Percentiles rank a stretch among this genome's conserved stretches.
phyloP scores from a whole-genome alignment of 2,329 filamentous ascomycete genomes.

The Podosphaera xanthii region DNA sequence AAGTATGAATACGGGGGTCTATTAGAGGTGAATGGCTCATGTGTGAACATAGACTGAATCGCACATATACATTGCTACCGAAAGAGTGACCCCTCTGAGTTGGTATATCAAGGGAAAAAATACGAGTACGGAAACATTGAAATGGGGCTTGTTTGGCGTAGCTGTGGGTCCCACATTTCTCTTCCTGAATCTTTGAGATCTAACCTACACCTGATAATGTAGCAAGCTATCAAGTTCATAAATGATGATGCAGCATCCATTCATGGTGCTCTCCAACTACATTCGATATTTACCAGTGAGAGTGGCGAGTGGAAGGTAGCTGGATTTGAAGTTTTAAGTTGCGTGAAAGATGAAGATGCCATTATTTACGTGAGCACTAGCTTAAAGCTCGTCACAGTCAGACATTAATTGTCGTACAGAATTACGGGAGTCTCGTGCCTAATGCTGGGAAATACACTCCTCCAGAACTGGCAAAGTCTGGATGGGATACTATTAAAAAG shows the following conservation, averaged over 20 bases:
- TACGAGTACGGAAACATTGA: conserved; percentile 73
- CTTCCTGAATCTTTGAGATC: background rate
- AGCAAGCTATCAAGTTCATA: conserved; percentile 88
- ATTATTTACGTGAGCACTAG: conserved; percentile 47
- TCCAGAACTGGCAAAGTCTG: conserved; percentile 62
- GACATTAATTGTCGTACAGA: conserved; percentile 23
- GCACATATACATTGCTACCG: conserved; percentile 90
- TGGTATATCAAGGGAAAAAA: conserved; percentile 84
- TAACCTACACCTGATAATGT: background rate
- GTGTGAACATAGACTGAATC: conserved; percentile 48
- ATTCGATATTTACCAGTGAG: conserved; percentile 79
- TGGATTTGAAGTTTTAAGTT: conserved; percentile 83
- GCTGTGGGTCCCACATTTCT: conserved; percentile 31
- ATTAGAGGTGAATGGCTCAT: background rate
- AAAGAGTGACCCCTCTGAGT: conserved; percentile 62
- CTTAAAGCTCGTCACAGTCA: background rate
- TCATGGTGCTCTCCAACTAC: conserved; percentile 65
- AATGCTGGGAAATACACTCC: conserved; percentile 68
- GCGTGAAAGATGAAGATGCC: conserved; percentile 85
- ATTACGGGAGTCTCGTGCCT: conserved; percentile 67
- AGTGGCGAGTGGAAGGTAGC: conserved; percentile 96
- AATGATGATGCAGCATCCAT: conserved; percentile 84
- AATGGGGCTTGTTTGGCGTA: conserved; percentile 81
- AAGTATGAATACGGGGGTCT: conserved; percentile 30
- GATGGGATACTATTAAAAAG: conserved; percentile 82